Base-by-base conservation (phyloP, 2,329 filamentous ascomycete species). In the Byssochlamys sp. region DNA sequence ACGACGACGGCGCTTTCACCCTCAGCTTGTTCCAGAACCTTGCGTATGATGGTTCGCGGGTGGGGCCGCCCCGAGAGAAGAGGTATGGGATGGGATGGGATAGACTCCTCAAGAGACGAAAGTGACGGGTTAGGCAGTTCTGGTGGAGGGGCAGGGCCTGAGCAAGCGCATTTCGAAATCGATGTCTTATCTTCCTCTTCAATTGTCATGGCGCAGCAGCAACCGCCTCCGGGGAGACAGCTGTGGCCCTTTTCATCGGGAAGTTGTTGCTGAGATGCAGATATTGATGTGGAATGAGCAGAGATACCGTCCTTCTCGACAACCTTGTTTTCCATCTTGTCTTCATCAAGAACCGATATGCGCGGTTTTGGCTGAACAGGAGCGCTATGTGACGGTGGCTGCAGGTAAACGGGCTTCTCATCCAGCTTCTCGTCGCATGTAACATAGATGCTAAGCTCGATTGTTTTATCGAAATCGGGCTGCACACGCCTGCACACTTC, bases 1-100 rank as follows among this genome's bases (percentile, higher is more conserved):
- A 83, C 83, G 1, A 85, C 79, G 0, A 87, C 81, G 0, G 80
- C 83, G 31, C 78, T 84, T 69, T 88, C 84, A 2, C 85, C 84
- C 11, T 77, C 67, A 0, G 84, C 84, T 52, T 78, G 73, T 67
- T 87, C 84, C 0, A 87, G 73, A 0, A 78, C 74, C 52, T 77
- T 77, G 28, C 79, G 74, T 26, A 86, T 81, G 56, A 86, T 75
- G 14, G 72, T 74, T 19, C 72, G 71, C 3, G 79, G 70, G 25
- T 77, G 70, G 0, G 84, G 84, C 3, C 84, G 77, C 9, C 83
- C 82, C 2, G 77, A 72, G 50, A 79, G 61, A 4, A 81, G 54
- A 48, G 58, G 57, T 14, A 57, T 62, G 52, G 35, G 55, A 60
- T 52, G 48, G 55, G 57, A 28, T 54, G 27, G 45, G 27, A 51